Percentiles rank a stretch among this genome's conserved stretches.
These are phyloP conservation scores for Solanum sejunctum DNA, from an alignment of 257 asterid genomes.

Conservation along the genomic window DNA sequence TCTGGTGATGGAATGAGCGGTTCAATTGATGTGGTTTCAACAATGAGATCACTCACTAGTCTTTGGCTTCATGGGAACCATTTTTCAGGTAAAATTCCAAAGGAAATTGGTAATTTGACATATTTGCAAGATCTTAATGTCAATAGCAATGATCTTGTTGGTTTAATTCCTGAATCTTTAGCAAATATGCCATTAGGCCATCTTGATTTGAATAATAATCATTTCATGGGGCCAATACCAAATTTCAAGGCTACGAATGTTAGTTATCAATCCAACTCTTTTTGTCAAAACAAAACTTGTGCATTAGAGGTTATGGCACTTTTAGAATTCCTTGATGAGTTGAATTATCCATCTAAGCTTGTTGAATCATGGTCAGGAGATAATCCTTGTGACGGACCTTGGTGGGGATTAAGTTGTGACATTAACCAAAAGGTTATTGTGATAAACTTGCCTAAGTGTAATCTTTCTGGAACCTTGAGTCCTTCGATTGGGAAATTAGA, in stretches of 20 bases:
- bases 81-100: constrained; percentile 72
- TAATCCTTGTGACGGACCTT: constrained; percentile 44
- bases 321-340: constrained; percentile 62
- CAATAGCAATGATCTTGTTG: constrained; percentile 65
- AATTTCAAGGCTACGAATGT: constrained; percentile 44
- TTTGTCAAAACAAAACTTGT: constrained; percentile 42
- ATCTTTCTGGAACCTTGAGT: constrained; percentile 60
- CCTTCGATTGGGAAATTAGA: constrained; percentile 50
- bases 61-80: constrained; percentile 87
- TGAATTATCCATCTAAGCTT: constrained; percentile 54
- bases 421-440: constrained; percentile 24
- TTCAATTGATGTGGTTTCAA: constrained; percentile 41
- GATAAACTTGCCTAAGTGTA: constrained; percentile 41
- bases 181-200: constrained; percentile 28
- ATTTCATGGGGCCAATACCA: constrained; percentile 71
- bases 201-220: constrained; percentile 73
- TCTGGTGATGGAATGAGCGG: constrained; percentile 59
- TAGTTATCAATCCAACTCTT: constrained; percentile 39
- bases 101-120: constrained; percentile 39
- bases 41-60: constrained; percentile 57
- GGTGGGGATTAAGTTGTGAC: constrained; percentile 75
- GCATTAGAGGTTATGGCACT: constrained; percentile 53
- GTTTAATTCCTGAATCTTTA: constrained; percentile 52
- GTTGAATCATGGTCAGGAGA: constrained; percentile 71
- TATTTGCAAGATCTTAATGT: constrained; percentile 53